Conservation (phyloP, 2,329 filamentous ascomycete species). For the Biscogniauxia sp. region DNA sequence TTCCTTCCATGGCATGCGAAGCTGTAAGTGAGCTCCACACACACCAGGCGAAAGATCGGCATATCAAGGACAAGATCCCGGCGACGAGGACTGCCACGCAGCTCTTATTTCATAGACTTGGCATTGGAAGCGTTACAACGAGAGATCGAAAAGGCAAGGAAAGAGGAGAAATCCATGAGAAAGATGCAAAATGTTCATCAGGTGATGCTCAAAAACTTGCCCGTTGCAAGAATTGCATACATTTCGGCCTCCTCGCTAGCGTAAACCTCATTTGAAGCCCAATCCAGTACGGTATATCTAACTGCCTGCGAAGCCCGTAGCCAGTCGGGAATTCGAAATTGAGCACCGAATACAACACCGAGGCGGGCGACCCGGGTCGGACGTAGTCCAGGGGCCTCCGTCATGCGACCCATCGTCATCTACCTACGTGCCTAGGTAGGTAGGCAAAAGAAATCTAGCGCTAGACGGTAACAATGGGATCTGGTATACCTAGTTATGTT, state of each 20-base stretch:
- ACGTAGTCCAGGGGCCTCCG: not conserved
- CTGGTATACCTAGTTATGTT: not conserved
- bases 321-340: not conserved
- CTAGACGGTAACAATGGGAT: not conserved
- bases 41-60: not conserved
- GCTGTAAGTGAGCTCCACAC: not conserved
- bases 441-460: not conserved
- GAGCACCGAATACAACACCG: not conserved
- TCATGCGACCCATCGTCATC: not conserved
- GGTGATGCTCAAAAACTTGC: not conserved
- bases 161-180: not conserved
- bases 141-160: not conserved
- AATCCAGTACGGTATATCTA: not conserved
- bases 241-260: not conserved
- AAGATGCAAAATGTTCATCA: not conserved
- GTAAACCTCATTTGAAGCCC: not conserved
- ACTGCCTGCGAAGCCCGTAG: not conserved
- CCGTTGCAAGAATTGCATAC: not conserved
- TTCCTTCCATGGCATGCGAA: not conserved
- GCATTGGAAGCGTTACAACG: not conserved
- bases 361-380: not conserved
- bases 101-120: not conserved
- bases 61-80: not conserved
- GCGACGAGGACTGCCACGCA: not conserved
- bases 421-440: too few species aligned